These are phyloP conservation scores for Dactylellina drechsleri DNA, from an alignment of 2,329 filamentous ascomycete genomes.

Conservation along the genomic window DNA sequence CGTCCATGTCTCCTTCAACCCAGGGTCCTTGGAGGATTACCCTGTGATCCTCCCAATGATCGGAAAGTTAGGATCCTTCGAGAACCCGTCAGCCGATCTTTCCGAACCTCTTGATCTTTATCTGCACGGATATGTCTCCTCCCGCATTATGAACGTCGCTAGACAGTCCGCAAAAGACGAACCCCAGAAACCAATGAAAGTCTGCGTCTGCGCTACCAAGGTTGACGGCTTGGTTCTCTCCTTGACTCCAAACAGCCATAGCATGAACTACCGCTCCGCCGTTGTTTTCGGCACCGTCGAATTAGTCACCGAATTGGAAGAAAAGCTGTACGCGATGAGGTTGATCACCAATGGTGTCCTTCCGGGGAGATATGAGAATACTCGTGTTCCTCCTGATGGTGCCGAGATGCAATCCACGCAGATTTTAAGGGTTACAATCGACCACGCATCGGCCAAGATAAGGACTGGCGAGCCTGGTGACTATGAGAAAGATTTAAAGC, in stretches of 20 bases:
- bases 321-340: conserved; percentile 81
- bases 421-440: conserved; percentile 75
- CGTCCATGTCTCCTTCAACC: conserved; percentile 81
- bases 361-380: conserved; percentile 74
- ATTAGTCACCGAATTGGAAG: conserved; percentile 73
- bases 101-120: conserved; percentile 78
- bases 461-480: conserved; percentile 73
- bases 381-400: conserved; percentile 75
- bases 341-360: conserved; percentile 80
- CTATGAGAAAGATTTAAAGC: conserved; percentile 68
- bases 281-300: conserved; percentile 79
- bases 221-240: conserved; percentile 83
- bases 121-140: conserved; percentile 84
- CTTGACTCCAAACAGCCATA: conserved; percentile 81
- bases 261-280: conserved; percentile 86
- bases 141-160: conserved; percentile 77
- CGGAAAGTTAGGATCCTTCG: conserved; percentile 80
- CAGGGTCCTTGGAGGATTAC: conserved; percentile 71
- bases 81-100: conserved; percentile 69
- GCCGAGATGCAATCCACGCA: conserved; percentile 80
- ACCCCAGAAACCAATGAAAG: conserved; percentile 67
- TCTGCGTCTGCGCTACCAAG: conserved; percentile 77
- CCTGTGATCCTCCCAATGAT: conserved; percentile 86
- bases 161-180: conserved; percentile 54
- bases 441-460: conserved; percentile 79